Percentiles rank a stretch among this genome's conserved stretches.
These are phyloP conservation scores for Diutina ranongensis DNA, from an alignment of 1,139 yeast species.

Conservation along the genomic window DNA sequence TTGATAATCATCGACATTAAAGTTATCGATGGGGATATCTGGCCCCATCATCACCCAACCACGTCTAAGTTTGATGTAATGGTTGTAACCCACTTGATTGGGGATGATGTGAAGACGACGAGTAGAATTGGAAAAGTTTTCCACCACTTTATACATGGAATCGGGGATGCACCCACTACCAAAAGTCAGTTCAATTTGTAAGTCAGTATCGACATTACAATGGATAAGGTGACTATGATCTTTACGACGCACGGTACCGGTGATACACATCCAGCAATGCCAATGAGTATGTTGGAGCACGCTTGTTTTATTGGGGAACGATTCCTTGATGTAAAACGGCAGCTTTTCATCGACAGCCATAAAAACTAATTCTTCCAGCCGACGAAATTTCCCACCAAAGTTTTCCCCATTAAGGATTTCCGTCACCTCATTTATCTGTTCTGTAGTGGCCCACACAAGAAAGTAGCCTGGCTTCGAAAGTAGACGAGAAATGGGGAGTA, in stretches of 20 bases:
- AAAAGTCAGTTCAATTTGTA: conserved; percentile 38
- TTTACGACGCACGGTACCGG: conserved; percentile 84
- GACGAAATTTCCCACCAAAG: conserved; percentile 69
- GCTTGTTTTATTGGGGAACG: conserved; percentile 11
- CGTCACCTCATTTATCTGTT: conserved; percentile 54
- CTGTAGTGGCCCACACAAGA: conserved; percentile 78
- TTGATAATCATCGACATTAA: conserved; percentile 27
- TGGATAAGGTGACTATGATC: conserved; percentile 78
- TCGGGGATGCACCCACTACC: conserved; percentile 42
- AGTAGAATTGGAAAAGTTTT: conserved; percentile 75
- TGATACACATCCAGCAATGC: conserved; percentile 98
- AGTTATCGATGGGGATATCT: conserved; percentile 64
- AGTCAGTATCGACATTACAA: conserved; percentile 86
- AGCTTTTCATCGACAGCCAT: conserved; percentile 50
- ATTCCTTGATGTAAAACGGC: conserved; percentile 28
- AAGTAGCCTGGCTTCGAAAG: conserved; percentile 80
- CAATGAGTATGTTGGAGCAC: conserved; percentile 47
- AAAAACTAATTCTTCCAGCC: conserved; percentile 78
- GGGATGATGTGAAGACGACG: conserved; percentile 81
- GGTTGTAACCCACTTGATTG: conserved; percentile 44
- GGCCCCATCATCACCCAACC: conserved; percentile 94
- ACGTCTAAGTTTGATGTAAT: conserved; percentile 60
- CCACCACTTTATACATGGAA: conserved; percentile 72
- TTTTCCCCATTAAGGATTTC: conserved; percentile 41
- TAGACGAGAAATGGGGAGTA: conserved; percentile 59